These are phyloP conservation scores for Erigeron philadelphicus DNA, from an alignment of 140 eudicot species.

Conservation along the genomic window DNA sequence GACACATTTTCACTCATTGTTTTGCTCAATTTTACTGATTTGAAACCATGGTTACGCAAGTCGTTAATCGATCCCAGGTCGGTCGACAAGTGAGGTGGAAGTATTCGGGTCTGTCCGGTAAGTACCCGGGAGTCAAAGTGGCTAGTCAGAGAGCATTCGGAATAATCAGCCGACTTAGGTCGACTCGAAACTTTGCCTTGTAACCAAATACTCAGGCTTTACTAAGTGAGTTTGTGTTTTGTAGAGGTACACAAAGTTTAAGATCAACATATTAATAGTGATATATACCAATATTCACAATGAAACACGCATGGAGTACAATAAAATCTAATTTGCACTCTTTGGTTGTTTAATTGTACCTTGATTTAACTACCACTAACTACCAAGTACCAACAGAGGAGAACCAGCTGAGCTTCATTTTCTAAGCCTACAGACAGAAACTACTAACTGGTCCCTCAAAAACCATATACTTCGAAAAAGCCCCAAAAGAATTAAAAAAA, in stretches of 20 bases:
- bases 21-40: too few species aligned
- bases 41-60: too few species aligned
- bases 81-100: too few species aligned
- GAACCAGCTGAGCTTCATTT: constrained; percentile 77
- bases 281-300: constrained; percentile 33
- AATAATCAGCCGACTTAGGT: too few species aligned
- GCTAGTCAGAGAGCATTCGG: too few species aligned
- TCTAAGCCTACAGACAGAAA: constrained; percentile 50
- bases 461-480: constrained; percentile 26
- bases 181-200: too few species aligned
- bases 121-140: too few species aligned
- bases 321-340: constrained; percentile 18
- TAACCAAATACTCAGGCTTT: too few species aligned
- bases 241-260: neutral
- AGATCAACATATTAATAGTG: neutral
- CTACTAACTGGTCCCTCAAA: constrained; percentile 58
- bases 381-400: constrained; percentile 28
- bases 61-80: too few species aligned
- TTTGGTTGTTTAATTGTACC: constrained; percentile 24
- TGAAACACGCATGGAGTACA: constrained; percentile 18
- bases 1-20: too few species aligned
- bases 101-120: too few species aligned
- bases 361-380: constrained; percentile 19
- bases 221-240: too few species aligned
- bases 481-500: constrained; percentile 24